Evolutionary conservation across 1,284 basidiomycete species (phyloP).

Genomic region (Moesziomyces aphidis): DNA sequence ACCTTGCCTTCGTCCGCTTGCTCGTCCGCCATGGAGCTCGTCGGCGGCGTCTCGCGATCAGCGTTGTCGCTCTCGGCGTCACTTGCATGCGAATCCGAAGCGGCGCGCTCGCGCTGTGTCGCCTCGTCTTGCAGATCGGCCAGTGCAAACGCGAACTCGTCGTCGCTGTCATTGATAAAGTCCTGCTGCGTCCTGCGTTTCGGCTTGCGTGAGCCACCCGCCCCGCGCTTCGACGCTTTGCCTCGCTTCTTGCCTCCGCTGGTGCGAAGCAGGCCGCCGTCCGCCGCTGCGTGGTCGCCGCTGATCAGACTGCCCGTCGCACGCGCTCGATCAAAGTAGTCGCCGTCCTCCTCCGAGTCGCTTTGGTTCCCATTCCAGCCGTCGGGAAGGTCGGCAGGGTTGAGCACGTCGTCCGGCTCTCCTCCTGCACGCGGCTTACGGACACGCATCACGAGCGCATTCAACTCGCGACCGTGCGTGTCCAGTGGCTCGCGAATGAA

Average conservation of each 20-base stretch:
- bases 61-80: slow-evolving; percentile 4
- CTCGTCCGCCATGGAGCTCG: slow-evolving; percentile 32
- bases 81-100: slow-evolving; percentile 9
- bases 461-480: slow-evolving; percentile 42
- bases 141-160: slow-evolving; percentile 56
- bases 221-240: slow-evolving; percentile 6
- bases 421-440: slow-evolving; percentile 36
- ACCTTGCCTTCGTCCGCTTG: slow-evolving; percentile 16
- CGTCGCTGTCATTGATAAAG: slow-evolving; percentile 64
- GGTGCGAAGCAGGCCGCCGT: slow-evolving; percentile 27
- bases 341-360: slow-evolving; percentile 44
- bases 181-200: slow-evolving; percentile 49
- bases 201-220: slow-evolving; percentile 22
- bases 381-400: slow-evolving; percentile 29
- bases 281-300: slow-evolving; percentile 22
- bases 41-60: slow-evolving; percentile 26
- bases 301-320: slow-evolving; percentile 18
- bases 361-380: slow-evolving; percentile 36
- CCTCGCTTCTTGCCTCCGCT: slow-evolving; percentile 20
- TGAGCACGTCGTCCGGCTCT: slow-evolving; percentile 10
- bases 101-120: not conserved
- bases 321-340: slow-evolving; percentile 44
- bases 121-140: slow-evolving; percentile 17
- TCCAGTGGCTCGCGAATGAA: slow-evolving; percentile 58
- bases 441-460: slow-evolving; percentile 49